Evolutionary conservation across 2,329 filamentous ascomycete species (phyloP), one percentile per base, ranked within the genome.

Genomic region (Aspergillus viridinutans): DNA sequence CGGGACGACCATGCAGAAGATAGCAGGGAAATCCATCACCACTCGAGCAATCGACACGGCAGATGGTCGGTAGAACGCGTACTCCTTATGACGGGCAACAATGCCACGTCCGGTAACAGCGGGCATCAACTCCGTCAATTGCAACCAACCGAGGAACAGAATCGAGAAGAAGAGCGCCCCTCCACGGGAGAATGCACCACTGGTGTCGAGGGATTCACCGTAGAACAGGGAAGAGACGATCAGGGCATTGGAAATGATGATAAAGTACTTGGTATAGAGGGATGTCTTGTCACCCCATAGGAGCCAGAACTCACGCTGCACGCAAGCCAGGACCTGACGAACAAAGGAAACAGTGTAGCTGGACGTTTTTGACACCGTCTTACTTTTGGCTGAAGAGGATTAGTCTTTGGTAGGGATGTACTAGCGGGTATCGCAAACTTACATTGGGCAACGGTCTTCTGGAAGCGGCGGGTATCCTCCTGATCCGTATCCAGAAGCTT

Each of bases 161-260:
- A 88, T 85, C 1, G 83, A 85, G 74, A 88, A 88, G 78, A 89
- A 88, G 8, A 85, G 72, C 7, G 82, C 78, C 69, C 86, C 86
- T 6, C 85, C 84, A 62, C 85, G 79, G 4, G 81, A 76, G 69
- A 89, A 89, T 12, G 85, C 83, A 38, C 86, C 86, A 43, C 76
- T 78, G 1, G 85, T 87, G 64, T 83, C 78, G 4, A 81, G 65
- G 0, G 83, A 75, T 67, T 86, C 79, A 12, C 84, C 89, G 65
- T 91, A 90, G 74, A 94, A 94, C 20, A 94, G 79, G 2, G 87
- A 90, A 1, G 89, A 88, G 54, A 92, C 86, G 59, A 95, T 90
- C 9, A 95, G 79, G 55, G 75, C 83, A 69, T 90, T 90, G 56
- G 87, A 82, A 56, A 93, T 74, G 65, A 92, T 89, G 69, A 91